Evolutionary conservation across 2,329 filamentous ascomycete genomes (phyloP), one percentile per base, ranked within the genome.

Genomic region (Truncatella angustata): DNA sequence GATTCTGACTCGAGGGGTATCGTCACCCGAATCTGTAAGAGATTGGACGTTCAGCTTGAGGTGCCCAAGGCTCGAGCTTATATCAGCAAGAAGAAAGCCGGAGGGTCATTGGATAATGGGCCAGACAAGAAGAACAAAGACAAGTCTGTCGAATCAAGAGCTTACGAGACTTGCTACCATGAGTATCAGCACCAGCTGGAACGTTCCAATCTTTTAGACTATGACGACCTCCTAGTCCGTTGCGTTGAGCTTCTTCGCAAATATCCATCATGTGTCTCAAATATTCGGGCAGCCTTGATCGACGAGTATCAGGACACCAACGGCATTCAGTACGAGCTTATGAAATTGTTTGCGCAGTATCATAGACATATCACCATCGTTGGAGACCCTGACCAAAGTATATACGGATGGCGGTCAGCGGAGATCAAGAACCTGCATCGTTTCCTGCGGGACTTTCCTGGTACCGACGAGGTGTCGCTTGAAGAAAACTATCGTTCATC

Each of bases 301-400:
- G 93, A 99, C 66, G 93, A 99, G 66, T 99, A 97, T 57, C 93
- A 99, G 70, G 93, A 99, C 70, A 97, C 93, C 6, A 99, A 97
- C 65, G 82, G 90, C 18, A 86, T 97, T 4, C 93, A 99, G 68
- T 97, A 96, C 63, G 91, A 97, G 60, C 75, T 99, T 37, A 97
- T 97, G 91, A 87, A 82, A 56, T 78, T 96, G 1, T 86, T 99
- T 62, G 90, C 92, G 2, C 84, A 90, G 54, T 73, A 77, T 20
- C 78, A 80, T 39, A 81, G 83, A 51, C 81, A 85, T n/a, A 93
- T 97, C 59, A 97, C 93, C 1, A 90, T 97, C 54, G 94, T 99
- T 4, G 94, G 93, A 30, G 93, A 99, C 66, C 93, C 94, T 0
- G 94, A 99, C 67, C 93, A 99, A 70, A 97, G 92, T 67, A 99